phyloP scores from a whole-genome alignment of 2,329 filamentous ascomycete genomes.

The Arthrobotrys sphaeroides region DNA sequence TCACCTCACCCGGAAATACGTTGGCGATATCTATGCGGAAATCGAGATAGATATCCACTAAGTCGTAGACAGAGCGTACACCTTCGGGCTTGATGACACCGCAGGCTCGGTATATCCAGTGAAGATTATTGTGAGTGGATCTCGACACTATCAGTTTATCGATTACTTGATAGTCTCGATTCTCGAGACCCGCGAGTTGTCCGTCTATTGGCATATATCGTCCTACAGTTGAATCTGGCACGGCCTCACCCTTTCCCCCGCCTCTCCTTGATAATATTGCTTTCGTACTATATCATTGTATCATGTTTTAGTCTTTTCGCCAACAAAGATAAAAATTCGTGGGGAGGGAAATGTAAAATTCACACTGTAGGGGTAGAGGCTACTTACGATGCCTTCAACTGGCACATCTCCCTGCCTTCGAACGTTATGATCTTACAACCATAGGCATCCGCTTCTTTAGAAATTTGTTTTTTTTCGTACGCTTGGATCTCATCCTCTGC shows the following conservation, averaged over 20 bases:
- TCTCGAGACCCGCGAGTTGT: neutral
- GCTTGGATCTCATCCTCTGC: too few relatives aligned
- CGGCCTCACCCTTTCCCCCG: too few relatives aligned
- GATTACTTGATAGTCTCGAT: neutral
- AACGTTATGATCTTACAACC: neutral
- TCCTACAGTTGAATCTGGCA: too few relatives aligned
- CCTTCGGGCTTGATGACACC: neutral
- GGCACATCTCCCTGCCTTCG: neutral
- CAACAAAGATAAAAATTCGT: too few relatives aligned
- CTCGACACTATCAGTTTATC: neutral
- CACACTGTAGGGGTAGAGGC: too few relatives aligned
- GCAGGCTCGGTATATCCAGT: constrained; percentile 8
- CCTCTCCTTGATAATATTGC: too few relatives aligned
- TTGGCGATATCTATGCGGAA: neutral
- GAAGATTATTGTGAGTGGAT: neutral
- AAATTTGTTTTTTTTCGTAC: too few relatives aligned
- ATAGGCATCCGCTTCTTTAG: neutral
- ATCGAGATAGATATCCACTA: neutral
- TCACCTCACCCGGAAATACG: neutral
- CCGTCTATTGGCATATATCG: neutral
- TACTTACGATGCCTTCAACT: neutral
- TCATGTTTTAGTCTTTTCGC: too few relatives aligned
- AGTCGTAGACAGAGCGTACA: neutral
- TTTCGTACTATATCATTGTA: too few relatives aligned
- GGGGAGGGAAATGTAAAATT: too few relatives aligned